Percentiles rank a stretch among this genome's conserved stretches.
phyloP scores from a whole-genome alignment of 306 rosid species.

The Citrullus amarus region DNA sequence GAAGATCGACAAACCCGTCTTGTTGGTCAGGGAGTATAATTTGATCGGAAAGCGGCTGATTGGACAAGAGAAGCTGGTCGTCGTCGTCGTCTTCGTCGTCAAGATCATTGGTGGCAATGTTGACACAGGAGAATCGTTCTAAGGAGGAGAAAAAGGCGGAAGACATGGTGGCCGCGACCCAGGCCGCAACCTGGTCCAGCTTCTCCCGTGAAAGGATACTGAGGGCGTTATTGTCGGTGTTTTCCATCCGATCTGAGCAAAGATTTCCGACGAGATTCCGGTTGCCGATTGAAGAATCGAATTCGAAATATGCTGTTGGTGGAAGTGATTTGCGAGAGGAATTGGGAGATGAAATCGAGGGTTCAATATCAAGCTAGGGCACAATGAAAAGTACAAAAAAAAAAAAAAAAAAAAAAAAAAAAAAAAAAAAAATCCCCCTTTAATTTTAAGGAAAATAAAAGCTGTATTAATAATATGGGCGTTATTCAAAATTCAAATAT shows the following conservation, averaged over 20 bases:
- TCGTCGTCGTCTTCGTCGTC: background rate
- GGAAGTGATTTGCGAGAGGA: background rate
- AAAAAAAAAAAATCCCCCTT: background rate
- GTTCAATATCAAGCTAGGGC: background rate
- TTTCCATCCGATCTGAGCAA: background rate
- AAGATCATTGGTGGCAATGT: background rate
- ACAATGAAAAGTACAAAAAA: background rate
- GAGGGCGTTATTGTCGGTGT: background rate
- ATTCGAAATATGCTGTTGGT: background rate
- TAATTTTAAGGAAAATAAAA: no score
- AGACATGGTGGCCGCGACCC: constrained; percentile 6
- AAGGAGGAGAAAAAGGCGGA: constrained; percentile 8
- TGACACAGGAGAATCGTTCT: constrained; percentile 1
- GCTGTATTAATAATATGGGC: no score
- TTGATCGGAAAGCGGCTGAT: background rate
- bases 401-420: background rate
- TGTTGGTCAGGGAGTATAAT: background rate
- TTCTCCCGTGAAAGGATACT: constrained; percentile 3
- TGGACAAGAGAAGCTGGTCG: background rate
- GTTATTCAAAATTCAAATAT: no score
- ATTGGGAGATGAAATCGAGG: background rate
- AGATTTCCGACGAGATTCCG: background rate
- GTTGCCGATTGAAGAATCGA: background rate
- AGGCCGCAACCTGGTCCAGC: background rate
- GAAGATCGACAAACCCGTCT: constrained; percentile 6